Evolutionary conservation across 2,329 filamentous ascomycete species (phyloP).

Genomic region (Xylariaceae sp.): DNA sequence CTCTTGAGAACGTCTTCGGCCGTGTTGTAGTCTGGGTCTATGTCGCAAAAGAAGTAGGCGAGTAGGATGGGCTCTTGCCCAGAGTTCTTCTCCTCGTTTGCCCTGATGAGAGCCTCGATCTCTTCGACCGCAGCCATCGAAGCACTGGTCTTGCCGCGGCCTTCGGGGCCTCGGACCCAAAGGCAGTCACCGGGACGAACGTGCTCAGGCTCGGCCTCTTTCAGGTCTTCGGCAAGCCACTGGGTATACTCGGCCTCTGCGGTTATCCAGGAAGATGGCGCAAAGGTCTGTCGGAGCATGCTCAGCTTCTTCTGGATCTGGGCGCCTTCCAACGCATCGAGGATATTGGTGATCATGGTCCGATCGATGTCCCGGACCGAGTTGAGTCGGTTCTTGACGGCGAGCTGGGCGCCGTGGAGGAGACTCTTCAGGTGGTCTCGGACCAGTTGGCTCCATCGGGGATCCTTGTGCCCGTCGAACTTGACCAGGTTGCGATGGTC

Average conservation of each 20-base stretch:
- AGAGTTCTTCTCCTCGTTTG: conserved; percentile 18
- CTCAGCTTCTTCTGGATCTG: conserved; percentile 32
- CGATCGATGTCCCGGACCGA: conserved; percentile 34
- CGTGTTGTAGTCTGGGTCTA: conserved; percentile 32
- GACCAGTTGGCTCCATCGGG: conserved; percentile 32
- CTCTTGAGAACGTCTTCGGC: conserved; percentile 39
- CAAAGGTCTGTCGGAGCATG: conserved; percentile 25
- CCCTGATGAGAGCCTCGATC: conserved; percentile 29
- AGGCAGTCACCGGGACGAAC: conserved; percentile 29
- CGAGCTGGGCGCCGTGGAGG: conserved; percentile 32
- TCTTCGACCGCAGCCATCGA: conserved; percentile 34
- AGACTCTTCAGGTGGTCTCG: conserved; percentile 34
- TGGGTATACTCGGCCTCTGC: conserved; percentile 32
- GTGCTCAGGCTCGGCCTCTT: conserved; percentile 2
- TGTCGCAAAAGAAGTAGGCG: conserved; percentile 40
- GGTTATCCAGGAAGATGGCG: conserved; percentile 35
- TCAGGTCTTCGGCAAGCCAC: conserved; percentile 29
- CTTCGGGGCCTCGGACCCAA: conserved; percentile 38
- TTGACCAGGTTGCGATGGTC: conserved; percentile 39
- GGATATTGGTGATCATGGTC: conserved; percentile 28
- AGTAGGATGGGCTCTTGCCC: conserved; percentile 29
- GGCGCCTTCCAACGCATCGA: conserved; percentile 31
- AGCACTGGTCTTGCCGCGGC: conserved; percentile 38
- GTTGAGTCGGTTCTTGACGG: conserved; percentile 34
- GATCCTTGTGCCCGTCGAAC: conserved; percentile 37